Evolutionary conservation across 176 grass and related monocot species (phyloP).

Genomic region (Aegilops sharonensis): DNA sequence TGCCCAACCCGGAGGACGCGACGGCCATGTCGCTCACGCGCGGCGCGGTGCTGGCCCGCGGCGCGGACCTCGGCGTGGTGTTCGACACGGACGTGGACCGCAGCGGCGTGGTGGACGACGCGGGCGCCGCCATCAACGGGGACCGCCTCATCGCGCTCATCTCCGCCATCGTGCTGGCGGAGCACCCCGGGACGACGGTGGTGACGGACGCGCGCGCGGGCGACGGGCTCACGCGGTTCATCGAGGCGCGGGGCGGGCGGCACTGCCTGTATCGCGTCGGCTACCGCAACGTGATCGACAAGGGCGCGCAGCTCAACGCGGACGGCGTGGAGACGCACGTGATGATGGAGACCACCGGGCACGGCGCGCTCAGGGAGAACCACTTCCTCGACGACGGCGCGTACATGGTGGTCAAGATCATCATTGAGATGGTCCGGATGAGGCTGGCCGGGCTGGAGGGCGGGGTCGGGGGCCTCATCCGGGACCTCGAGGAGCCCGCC

Average conservation of each 20-base stretch:
- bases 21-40: conserved; percentile 69
- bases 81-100: conserved; percentile 95
- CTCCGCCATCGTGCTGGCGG: conserved; percentile 58
- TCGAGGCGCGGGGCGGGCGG: conserved; percentile 48
- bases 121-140: conserved; percentile 57
- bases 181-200: conserved; percentile 70
- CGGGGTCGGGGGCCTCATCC: conserved; percentile 58
- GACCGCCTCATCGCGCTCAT: conserved; percentile 84
- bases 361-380: conserved; percentile 79
- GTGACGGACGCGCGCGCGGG: conserved; percentile 73
- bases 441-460: conserved; percentile 44
- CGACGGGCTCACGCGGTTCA: conserved; percentile 64
- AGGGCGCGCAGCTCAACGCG: conserved; percentile 66
- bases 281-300: conserved; percentile 84
- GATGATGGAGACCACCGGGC: conserved; percentile 92
- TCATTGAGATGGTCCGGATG: conserved; percentile 79
- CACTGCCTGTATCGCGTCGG: conserved; percentile 88
- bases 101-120: conserved; percentile 66
- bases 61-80: conserved; percentile 73
- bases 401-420: conserved; percentile 88
- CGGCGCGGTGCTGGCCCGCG: conserved; percentile 42
- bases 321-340: conserved; percentile 76
- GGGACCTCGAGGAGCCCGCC: conserved; percentile 61
- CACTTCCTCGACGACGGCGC: conserved; percentile 88
- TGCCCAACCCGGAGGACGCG: conserved; percentile 81